Conservation (phyloP, 1,139 yeast genomes). For the Saccharomycopsis hybrid region DNA sequence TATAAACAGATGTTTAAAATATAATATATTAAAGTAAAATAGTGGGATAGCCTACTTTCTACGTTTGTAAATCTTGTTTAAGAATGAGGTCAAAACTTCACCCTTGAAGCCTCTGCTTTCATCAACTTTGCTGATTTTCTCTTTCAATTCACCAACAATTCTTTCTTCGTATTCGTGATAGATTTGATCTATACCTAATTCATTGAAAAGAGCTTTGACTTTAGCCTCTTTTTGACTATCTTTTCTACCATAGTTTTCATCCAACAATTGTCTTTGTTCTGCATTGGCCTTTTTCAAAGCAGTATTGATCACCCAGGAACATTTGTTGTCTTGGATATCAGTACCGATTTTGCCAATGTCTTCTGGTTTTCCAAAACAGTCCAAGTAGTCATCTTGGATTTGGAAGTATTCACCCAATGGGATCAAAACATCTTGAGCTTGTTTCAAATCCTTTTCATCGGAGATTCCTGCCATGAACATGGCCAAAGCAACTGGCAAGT, state of each 20-base stretch:
- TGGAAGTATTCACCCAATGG: conserved; percentile 99
- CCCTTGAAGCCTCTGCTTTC: conserved; percentile 90
- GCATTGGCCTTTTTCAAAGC: conserved; percentile 75
- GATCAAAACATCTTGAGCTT: conserved; percentile 79
- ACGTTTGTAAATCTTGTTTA: conserved; percentile 90
- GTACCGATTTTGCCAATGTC: conserved; percentile 98
- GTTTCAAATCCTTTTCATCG: conserved; percentile 69
- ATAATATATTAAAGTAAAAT: too few species aligned
- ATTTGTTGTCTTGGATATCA: conserved; percentile 96
- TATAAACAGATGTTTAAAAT: too few species aligned
- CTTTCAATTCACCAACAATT: conserved; percentile 57
- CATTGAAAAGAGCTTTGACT: conserved; percentile 70
- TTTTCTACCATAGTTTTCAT: conserved; percentile 88
- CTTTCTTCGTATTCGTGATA: conserved; percentile 81
- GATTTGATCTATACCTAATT: conserved; percentile 62
- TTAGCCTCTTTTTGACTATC: conserved; percentile 60
- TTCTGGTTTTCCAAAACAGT: conserved; percentile 96
- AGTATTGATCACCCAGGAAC: conserved; percentile 95
- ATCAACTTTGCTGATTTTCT: conserved; percentile 64
- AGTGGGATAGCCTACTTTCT: conserved; percentile 59
- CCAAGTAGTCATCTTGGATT: conserved; percentile 95
- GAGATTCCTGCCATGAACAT: conserved; percentile 86
- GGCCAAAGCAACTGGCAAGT: conserved; percentile 94
- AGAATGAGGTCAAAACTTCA: conserved; percentile 75
- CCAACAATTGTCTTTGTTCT: conserved; percentile 77